Base-by-base conservation (phyloP, 2,329 filamentous ascomycete species). In the Botrytis paeoniae region DNA sequence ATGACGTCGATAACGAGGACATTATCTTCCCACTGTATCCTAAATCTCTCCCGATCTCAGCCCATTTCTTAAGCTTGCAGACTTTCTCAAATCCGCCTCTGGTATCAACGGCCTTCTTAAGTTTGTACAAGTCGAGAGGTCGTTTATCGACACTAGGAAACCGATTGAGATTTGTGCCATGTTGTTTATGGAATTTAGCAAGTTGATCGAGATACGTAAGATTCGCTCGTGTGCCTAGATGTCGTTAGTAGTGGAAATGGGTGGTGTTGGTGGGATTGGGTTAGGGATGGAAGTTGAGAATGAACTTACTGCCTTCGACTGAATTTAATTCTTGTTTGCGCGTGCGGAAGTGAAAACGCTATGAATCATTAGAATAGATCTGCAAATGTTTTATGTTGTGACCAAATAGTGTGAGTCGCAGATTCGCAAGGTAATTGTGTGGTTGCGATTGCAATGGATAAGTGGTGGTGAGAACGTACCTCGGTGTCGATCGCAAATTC, bases 11-110 rank as follows among this genome's bases (percentile, higher is more conserved):
- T 64, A 99, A 85, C 14, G 96, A 98, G 3, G 95, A 98, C 96
- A 99, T 99, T 76, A 99, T 99, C 85, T 99, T 99, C 81, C 96
- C 96, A 80, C 95, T 98, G 83, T 99, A 99, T 71, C 96, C 96
- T 65, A 99, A 85, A 81, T 98, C 96, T 79, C 96, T 91, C 48
- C 96, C 96, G 78, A 99, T 98, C 82, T 99, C 96, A 25, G 96
- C 96, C 96, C 96, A 99, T 84, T 98, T 98, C 84, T 99, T 99
- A 72, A 92, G 88, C 83, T 97, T 98, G 87, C 96, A 99, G 62
- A 99, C 96, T 80, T 93, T 93, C 72, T 98, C 95, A 78, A 99
- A 99, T 4, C 96, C 96, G 64, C 96, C 96, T 75, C 96, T 90
- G 43, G 93, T 92, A 81, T 98, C 96, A 51, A 99, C 96, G 0